These are phyloP conservation scores for Vigna mungo DNA, from an alignment of 306 rosid genomes.

Conservation along the genomic window DNA sequence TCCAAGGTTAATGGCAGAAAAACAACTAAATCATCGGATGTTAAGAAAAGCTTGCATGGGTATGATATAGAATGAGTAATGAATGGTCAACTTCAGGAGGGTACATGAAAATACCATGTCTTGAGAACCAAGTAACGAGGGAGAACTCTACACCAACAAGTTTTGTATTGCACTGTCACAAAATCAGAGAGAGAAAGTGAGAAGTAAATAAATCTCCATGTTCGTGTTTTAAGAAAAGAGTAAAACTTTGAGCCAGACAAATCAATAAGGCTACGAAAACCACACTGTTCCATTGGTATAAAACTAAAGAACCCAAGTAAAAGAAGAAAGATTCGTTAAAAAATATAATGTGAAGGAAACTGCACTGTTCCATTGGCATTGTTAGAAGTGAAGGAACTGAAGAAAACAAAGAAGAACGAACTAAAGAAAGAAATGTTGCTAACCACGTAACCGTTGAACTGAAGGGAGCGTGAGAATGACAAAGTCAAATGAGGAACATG, in stretches of 20 bases:
- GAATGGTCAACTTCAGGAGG: background rate
- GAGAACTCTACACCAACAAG: background rate
- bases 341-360: no score
- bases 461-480: background rate
- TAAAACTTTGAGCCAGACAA: background rate
- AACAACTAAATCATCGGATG: background rate
- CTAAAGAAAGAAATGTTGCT: background rate
- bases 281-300: background rate
- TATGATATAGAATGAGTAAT: background rate
- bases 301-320: background rate
- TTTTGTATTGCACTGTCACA: background rate
- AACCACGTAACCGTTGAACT: background rate
- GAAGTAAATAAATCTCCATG: background rate
- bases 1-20: background rate
- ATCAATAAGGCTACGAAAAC: background rate
- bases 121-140: background rate
- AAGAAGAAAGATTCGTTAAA: background rate
- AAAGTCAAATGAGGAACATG: background rate
- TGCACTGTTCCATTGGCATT: background rate
- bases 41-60: background rate
- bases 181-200: background rate
- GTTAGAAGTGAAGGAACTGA: no score
- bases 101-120: conserved; percentile 36
- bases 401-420: background rate
- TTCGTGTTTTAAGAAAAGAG: background rate